Conservation (phyloP, 2,329 filamentous ascomycete species). For the Aspergillus fijiensis region DNA sequence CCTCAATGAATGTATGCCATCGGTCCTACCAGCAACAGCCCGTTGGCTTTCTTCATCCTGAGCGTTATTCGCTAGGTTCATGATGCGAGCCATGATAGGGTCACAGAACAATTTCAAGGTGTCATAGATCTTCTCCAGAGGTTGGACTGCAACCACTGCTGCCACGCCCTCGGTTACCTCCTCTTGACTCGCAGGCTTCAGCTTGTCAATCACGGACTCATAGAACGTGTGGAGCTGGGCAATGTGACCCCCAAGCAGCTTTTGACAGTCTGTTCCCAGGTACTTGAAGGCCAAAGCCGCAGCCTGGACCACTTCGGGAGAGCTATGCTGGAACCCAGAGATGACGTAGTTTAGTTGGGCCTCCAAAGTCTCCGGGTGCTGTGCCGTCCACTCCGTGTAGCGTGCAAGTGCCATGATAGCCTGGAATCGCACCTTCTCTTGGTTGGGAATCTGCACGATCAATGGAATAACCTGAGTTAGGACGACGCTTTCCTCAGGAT, state of each 20-base stretch:
- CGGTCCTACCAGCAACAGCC: conserved; percentile 69
- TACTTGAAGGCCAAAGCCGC: conserved; percentile 94
- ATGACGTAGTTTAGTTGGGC: conserved; percentile 95
- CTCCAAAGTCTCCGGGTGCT: conserved; percentile 88
- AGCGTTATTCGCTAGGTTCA: conserved; percentile 82
- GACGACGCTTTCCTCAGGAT: conserved; percentile 80
- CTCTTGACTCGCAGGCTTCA: conserved; percentile 85
- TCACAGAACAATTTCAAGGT: conserved; percentile 91
- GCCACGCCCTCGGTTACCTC: conserved; percentile 96
- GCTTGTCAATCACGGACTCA: conserved; percentile 79
- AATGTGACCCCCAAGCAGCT: conserved; percentile 79
- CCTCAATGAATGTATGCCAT: neutral
- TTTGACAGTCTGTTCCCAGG: conserved; percentile 92
- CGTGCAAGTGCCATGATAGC: conserved; percentile 96
- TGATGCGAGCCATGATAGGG: conserved; percentile 80
- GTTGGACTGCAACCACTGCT: conserved; percentile 84
- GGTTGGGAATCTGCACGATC: conserved; percentile 88
- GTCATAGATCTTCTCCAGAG: conserved; percentile 73
- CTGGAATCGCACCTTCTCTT: conserved; percentile 97
- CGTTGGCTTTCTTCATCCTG: conserved; percentile 80
- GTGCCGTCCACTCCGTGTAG: conserved; percentile 97
- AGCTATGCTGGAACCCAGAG: conserved; percentile 82
- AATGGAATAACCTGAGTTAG: conserved; percentile 89
- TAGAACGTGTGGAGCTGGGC: conserved; percentile 89
- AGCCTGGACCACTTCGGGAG: conserved; percentile 85